Conservation (phyloP, 305 asterid species). For the Fraxinus floribunda region DNA sequence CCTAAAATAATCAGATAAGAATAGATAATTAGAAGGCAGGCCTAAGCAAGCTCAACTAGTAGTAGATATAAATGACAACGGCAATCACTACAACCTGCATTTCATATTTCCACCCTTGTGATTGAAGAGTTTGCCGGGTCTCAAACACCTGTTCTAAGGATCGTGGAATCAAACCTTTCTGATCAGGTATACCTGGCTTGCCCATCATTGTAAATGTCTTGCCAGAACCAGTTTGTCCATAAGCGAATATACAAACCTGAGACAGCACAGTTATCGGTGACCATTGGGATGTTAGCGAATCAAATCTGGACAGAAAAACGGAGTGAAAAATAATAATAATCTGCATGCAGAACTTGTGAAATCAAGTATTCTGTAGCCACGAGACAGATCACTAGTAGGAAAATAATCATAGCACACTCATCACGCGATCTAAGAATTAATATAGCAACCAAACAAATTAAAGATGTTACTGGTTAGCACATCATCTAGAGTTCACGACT, state of each 20-base stretch:
- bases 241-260: slow-evolving; percentile 97
- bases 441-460: background rate
- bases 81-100: slow-evolving; percentile 64
- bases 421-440: background rate
- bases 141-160: slow-evolving; percentile 89
- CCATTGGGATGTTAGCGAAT: background rate
- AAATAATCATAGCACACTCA: background rate
- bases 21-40: slow-evolving; percentile 2
- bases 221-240: slow-evolving; percentile 98
- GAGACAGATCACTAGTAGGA: background rate
- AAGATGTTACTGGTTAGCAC: background rate
- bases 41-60: background rate
- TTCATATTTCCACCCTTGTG: slow-evolving; percentile 96
- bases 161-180: slow-evolving; percentile 89
- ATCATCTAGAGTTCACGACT: background rate
- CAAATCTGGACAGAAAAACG: background rate
- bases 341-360: background rate
- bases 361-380: background rate
- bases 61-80: slow-evolving; percentile 7
- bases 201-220: slow-evolving; percentile 99
- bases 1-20: slow-evolving; percentile 40
- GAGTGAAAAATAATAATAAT: background rate
- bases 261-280: background rate
- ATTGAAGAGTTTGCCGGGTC: slow-evolving; percentile 75
- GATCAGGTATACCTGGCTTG: slow-evolving; percentile 57